Percentiles rank a stretch among this genome's conserved stretches.
Conservation (phyloP, 208 protist species). For the Giardia muris region DNA sequence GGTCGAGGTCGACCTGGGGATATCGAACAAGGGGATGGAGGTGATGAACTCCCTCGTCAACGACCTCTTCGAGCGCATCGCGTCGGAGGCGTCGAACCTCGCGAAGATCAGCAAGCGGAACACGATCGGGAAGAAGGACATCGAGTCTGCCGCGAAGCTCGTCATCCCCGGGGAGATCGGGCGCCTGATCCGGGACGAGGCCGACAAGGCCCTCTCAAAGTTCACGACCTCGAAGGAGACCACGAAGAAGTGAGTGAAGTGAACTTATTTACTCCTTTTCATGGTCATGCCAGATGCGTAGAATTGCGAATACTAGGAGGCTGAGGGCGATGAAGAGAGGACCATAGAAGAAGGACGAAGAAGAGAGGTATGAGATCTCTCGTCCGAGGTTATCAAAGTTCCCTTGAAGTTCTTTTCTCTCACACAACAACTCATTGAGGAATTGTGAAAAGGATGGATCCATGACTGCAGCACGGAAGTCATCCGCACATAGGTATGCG, state of each 20-base stretch:
- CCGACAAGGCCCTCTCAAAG: conserved; percentile 47
- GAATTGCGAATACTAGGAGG: too few relatives aligned
- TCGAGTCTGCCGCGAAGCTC: conserved; percentile 46
- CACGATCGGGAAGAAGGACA: conserved; percentile 42
- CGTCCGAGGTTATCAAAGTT: too few relatives aligned
- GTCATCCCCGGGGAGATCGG: conserved; percentile 46
- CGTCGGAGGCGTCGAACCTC: conserved; percentile 43
- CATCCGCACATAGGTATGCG: neutral
- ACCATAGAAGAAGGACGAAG: too few relatives aligned
- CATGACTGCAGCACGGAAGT: neutral
- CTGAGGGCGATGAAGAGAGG: too few relatives aligned
- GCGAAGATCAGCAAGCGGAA: conserved; percentile 43
- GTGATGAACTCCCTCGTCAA: conserved; percentile 50
- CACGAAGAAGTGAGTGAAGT: neutral
- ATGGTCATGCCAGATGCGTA: too few relatives aligned
- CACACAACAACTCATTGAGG: too few relatives aligned
- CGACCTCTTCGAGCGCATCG: conserved; percentile 50
- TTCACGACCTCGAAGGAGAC: conserved; percentile 34
- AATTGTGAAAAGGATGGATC: too few relatives aligned
- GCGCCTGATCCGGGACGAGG: conserved; percentile 46
- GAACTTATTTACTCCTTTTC: too few relatives aligned
- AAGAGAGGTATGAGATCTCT: too few relatives aligned
- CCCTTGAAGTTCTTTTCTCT: too few relatives aligned
- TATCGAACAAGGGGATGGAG: conserved; percentile 44
- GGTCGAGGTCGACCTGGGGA: conserved; percentile 45